Evolutionary conservation across 2,329 filamentous ascomycete genomes (phyloP).

Genomic region (Aspergillus costaricaensis): DNA sequence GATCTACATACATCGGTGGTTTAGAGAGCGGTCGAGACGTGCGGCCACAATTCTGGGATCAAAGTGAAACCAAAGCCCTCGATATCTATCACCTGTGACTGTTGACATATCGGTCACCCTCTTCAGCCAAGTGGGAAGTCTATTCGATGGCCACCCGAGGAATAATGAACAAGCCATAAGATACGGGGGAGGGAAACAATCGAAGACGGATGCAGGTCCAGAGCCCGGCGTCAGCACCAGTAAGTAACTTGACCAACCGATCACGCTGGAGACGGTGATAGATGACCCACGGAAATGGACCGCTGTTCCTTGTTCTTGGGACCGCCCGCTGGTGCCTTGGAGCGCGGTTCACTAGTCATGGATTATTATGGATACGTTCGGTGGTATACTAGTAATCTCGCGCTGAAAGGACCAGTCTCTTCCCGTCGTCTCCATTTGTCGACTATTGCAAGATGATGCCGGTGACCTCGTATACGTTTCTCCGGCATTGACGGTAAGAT

Average conservation of each 20-base stretch:
- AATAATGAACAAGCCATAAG: neutral
- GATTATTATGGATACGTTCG: neutral
- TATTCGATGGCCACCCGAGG: neutral
- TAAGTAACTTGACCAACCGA: conserved; percentile 16
- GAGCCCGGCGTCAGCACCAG: conserved; percentile 18
- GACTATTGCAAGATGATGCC: neutral
- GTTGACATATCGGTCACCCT: too few species aligned
- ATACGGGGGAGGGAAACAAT: neutral
- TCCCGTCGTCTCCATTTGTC: neutral
- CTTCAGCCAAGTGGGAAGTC: too few species aligned
- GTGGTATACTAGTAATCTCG: neutral
- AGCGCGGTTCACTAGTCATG: neutral
- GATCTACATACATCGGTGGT: neutral
- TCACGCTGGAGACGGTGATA: conserved; percentile 18
- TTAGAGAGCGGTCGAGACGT: neutral
- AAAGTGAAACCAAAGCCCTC: too few species aligned
- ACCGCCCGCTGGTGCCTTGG: conserved; percentile 16
- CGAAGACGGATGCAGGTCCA: conserved; percentile 10
- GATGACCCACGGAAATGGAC: conserved; percentile 25
- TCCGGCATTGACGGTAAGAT: neutral
- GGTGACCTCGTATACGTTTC: neutral
- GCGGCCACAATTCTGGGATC: too few species aligned
- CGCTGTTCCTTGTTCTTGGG: conserved; percentile 24
- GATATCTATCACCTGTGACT: too few species aligned
- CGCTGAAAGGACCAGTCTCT: neutral